These are phyloP conservation scores for Aspergillus ochraceoroseus DNA, from an alignment of 2,329 filamentous ascomycete species.

Conservation along the genomic window DNA sequence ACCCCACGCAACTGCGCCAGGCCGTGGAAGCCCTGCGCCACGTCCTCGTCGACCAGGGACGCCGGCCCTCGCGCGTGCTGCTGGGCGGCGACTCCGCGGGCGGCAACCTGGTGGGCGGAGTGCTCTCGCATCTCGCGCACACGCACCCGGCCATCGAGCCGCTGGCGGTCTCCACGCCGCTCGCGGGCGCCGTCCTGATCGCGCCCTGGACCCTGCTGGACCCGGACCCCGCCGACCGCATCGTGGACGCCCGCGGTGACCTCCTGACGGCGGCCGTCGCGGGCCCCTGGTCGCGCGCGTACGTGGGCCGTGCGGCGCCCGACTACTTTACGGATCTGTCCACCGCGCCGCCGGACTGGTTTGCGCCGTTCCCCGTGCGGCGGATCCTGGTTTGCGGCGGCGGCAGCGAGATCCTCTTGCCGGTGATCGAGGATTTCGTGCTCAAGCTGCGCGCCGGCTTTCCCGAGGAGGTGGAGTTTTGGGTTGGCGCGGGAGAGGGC, in stretches of 20 bases:
- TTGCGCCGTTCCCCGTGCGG: slow-evolving; percentile 45
- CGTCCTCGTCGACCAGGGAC: slow-evolving; percentile 31
- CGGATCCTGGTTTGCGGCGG: slow-evolving; percentile 52
- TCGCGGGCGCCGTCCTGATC: slow-evolving; percentile 47
- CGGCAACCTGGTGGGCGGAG: slow-evolving; percentile 35
- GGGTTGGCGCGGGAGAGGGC: slow-evolving; percentile 37
- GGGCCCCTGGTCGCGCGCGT: slow-evolving; percentile 42
- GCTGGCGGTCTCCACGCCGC: slow-evolving; percentile 37
- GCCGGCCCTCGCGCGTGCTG: slow-evolving; percentile 32
- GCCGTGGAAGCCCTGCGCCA: slow-evolving; percentile 38
- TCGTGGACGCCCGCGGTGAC: slow-evolving; percentile 38
- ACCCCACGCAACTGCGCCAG: slow-evolving; percentile 41
- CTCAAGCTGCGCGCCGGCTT: slow-evolving; percentile 42
- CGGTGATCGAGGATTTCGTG: slow-evolving; percentile 30
- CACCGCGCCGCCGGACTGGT: slow-evolving; percentile 50
- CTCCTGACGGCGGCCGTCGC: slow-evolving; percentile 41
- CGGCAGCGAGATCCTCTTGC: slow-evolving; percentile 50
- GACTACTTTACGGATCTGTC: slow-evolving; percentile 53
- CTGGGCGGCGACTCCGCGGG: slow-evolving; percentile 42
- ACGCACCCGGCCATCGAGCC: slow-evolving; percentile 50
- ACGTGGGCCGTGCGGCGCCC: slow-evolving; percentile 48
- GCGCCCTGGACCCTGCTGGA: slow-evolving; percentile 50
- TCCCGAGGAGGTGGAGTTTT: slow-evolving; percentile 29
- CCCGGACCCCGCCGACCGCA: slow-evolving; percentile 41
- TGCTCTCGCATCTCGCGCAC: slow-evolving; percentile 43